Conservation (phyloP, 768 basidiomycete species). For the Naganishia onofrii region DNA sequence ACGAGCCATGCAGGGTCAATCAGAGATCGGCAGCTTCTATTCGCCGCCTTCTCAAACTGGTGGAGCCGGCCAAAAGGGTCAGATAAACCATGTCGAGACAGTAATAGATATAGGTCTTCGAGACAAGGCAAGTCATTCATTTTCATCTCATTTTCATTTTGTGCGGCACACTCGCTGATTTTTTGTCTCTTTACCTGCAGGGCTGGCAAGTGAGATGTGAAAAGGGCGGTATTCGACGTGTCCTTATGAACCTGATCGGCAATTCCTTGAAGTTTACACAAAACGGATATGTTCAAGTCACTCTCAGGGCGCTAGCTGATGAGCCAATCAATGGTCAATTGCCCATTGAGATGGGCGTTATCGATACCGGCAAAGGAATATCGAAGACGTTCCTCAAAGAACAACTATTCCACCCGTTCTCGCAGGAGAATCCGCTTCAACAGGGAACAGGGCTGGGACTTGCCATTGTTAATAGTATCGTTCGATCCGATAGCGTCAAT, state of each 20-base stretch:
- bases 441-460: constrained; percentile 90
- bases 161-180: background rate
- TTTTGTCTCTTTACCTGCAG: constrained; percentile 53
- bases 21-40: constrained; percentile 89
- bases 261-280: constrained; percentile 91
- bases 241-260: constrained; percentile 91
- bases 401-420: constrained; percentile 93
- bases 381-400: constrained; percentile 91
- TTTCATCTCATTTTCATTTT: background rate
- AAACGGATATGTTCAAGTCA: constrained; percentile 83
- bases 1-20: constrained; percentile 66
- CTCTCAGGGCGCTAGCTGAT: constrained; percentile 70
- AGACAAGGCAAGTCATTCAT: constrained; percentile 42
- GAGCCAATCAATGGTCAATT: constrained; percentile 58
- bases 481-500: constrained; percentile 75
- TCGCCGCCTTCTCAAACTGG: constrained; percentile 66
- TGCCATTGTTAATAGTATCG: constrained; percentile 90
- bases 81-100: constrained; percentile 66
- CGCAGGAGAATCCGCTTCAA: constrained; percentile 91
- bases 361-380: constrained; percentile 93
- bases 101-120: constrained; percentile 79
- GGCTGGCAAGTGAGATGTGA: constrained; percentile 86
- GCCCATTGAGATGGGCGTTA: constrained; percentile 76
- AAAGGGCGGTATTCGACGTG: constrained; percentile 84
- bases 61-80: background rate